A percentile compares a stretch with the other conserved stretches of the same genome.
phyloP scores from a whole-genome alignment of 352 stramenopile genomes.

The Thraustochytrium aureum region DNA sequence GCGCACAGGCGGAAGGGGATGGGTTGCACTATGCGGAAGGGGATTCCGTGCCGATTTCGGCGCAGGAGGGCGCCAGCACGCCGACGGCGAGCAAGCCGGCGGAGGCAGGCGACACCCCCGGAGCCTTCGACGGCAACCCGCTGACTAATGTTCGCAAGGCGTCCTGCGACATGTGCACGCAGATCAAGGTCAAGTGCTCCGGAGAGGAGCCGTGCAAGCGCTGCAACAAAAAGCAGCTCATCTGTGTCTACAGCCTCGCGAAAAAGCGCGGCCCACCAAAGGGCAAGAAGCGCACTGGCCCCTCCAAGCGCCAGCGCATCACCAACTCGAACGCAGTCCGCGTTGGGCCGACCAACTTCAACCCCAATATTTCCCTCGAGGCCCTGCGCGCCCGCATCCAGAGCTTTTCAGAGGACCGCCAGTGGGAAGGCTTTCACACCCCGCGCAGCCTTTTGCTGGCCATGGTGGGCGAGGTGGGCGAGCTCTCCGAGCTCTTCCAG shows the following conservation, averaged over 20 bases:
- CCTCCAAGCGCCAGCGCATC: conserved; percentile 9
- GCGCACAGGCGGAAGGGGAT: no score
- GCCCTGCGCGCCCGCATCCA: conserved; percentile 48
- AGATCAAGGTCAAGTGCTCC: conserved; percentile 54
- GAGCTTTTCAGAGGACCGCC: conserved; percentile 65
- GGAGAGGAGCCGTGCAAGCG: conserved; percentile 49
- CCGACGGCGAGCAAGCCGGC: no score
- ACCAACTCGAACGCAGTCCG: neutral
- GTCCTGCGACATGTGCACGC: conserved; percentile 52
- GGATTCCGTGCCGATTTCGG: no score
- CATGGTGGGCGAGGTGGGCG: conserved; percentile 89
- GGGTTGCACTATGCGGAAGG: no score
- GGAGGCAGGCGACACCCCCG: neutral
- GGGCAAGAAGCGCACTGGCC: conserved; percentile 20
- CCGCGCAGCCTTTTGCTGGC: conserved; percentile 91
- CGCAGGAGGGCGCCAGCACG: no score
- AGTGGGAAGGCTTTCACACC: conserved; percentile 74
- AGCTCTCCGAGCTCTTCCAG: conserved; percentile 94
- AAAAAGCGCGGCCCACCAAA: conserved; percentile 48
- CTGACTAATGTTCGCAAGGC: conserved; percentile 38
- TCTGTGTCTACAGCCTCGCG: conserved; percentile 38
- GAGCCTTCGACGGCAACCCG: neutral
- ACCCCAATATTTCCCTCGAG: conserved; percentile 56
- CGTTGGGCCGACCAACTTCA: conserved; percentile 2
- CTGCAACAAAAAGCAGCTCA: conserved; percentile 23